A percentile compares a stretch with the other conserved stretches of the same genome.
phyloP scores from a whole-genome alignment of 2,329 filamentous ascomycete species.

The Talaromyces islandicus region DNA sequence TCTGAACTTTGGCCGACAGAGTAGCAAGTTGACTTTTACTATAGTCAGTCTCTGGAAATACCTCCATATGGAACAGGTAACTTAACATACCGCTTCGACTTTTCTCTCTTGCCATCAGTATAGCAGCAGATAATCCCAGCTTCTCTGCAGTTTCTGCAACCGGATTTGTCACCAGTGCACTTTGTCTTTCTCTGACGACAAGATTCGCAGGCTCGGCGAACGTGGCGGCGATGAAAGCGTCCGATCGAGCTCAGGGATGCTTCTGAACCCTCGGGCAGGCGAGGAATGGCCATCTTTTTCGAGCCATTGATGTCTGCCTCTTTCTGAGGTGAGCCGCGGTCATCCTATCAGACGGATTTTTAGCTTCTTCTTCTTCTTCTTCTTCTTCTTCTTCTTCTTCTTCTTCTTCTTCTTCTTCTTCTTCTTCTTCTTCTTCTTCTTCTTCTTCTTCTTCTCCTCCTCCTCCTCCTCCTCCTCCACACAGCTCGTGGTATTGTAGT shows the following conservation, averaged over 20 bases:
- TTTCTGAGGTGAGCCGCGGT: slow-evolving; percentile 16
- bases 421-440: too few species aligned
- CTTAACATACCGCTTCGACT: slow-evolving; percentile 34
- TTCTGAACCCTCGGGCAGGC: slow-evolving; percentile 28
- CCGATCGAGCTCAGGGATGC: slow-evolving; percentile 27
- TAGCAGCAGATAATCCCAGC: slow-evolving; percentile 40
- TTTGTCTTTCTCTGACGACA: slow-evolving; percentile 42
- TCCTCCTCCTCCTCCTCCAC: too few species aligned
- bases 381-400: too few species aligned
- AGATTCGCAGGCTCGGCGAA: slow-evolving; percentile 39
- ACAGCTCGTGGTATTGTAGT: not conserved
- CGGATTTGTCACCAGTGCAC: slow-evolving; percentile 40
- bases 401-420: too few species aligned
- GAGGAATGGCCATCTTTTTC: slow-evolving; percentile 32
- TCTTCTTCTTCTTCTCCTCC: not conserved
- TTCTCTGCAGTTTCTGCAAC: slow-evolving; percentile 39
- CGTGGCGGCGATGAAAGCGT: slow-evolving; percentile 31
- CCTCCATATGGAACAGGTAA: not conserved
- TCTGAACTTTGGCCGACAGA: slow-evolving; percentile 35
- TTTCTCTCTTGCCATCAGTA: slow-evolving; percentile 41
- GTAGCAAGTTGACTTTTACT: slow-evolving; percentile 34
- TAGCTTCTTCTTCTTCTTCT: not conserved
- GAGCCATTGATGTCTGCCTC: slow-evolving; percentile 17
- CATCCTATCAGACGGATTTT: slow-evolving; percentile 16
- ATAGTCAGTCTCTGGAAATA: not conserved